Percentiles rank a stretch among this genome's conserved stretches.
phyloP scores from a whole-genome alignment of 805 yeast species.

The Zygoascus flipseniorum region DNA sequence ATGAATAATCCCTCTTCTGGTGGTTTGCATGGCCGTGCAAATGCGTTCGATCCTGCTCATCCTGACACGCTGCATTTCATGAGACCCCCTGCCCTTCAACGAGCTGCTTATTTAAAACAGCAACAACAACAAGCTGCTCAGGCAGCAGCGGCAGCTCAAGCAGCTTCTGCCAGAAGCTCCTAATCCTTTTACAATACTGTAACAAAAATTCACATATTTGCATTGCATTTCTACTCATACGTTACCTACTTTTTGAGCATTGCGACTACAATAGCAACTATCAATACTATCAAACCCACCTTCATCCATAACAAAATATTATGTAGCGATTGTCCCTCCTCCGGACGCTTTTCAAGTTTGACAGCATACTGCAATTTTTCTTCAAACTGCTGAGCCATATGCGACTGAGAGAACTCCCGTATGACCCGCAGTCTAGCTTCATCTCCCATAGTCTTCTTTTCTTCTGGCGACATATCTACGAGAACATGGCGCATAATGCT shows the following conservation, averaged over 20 bases:
- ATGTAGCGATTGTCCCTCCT: not conserved
- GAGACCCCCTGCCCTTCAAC: constrained; percentile 22
- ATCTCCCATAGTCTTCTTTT: constrained; percentile 23
- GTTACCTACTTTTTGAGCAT: not conserved
- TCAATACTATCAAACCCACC: not conserved
- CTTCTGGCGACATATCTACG: constrained; percentile 13
- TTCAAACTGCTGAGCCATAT: constrained; percentile 27
- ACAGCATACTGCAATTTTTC: constrained; percentile 1
- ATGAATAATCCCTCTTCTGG: constrained; percentile 36
- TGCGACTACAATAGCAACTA: not conserved
- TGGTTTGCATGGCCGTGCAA: constrained; percentile 49
- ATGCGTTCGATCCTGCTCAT: constrained; percentile 63
- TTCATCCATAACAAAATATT: not conserved
- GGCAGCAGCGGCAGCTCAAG: not conserved
- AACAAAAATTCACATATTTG: not conserved
- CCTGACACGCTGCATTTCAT: constrained; percentile 41
- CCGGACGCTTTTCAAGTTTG: constrained; percentile 4
- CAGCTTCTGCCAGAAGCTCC: not conserved
- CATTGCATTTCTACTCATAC: not conserved
- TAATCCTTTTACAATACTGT: not conserved
- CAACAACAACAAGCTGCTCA: constrained; percentile 7
- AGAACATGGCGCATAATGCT: constrained; percentile 24
- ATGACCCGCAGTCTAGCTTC: constrained; percentile 26
- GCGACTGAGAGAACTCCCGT: constrained; percentile 24
- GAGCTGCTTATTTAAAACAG: constrained; percentile 9